Base-by-base conservation (phyloP, 352 stramenopile genomes). In the Halophytophthora batemanensis region DNA sequence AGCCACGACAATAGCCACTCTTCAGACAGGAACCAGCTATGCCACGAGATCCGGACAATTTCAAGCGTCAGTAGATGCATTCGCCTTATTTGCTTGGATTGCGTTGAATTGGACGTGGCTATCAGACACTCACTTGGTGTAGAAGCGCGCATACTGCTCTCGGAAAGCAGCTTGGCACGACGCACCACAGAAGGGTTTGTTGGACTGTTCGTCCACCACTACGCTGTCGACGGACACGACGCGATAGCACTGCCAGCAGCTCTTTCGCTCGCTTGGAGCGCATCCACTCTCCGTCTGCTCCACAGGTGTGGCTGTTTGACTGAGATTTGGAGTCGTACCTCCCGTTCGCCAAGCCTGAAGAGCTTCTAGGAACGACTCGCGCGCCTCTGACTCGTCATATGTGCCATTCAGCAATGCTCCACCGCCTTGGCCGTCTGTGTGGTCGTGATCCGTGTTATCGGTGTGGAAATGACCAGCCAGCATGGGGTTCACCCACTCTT, bases 161-260 rank as follows among this genome's bases (percentile, higher is more conserved):
- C 43, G 38, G 33, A 82, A 93, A 1, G 50, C 33, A 17, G 37
- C 48, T 54, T 69, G 60, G 39, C 82, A 93, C 2, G 22, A 17
- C 0, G 33, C 21, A 0, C 62, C 57, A 41, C 82, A 93, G 51
- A 93, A 94, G 2, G 34, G 39, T 15, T 86, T 85, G 2, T 52
- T 50, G 8, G 74, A 82, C 41, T 65, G 54, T 0, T 54, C 47
- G 29, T 92, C 83, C 4, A 61, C 43, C 0, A 86, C 34, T 11
- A 90, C 52, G 2, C 35, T 37, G 8, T 87, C 74, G 4, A 56
- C 56, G 35, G 56, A 60, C 28, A 70, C 53, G 15, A 94, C 50
- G 3, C 61, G 64, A 56, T 94, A 94, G 47, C 83, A 94, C 31
- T 94, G 81, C 83, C 83, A 94, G 44, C 81, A 94, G 52, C 79